These are phyloP conservation scores for Alternaria novae-zelandiae DNA, from an alignment of 2,329 filamentous ascomycete species.

Conservation along the genomic window DNA sequence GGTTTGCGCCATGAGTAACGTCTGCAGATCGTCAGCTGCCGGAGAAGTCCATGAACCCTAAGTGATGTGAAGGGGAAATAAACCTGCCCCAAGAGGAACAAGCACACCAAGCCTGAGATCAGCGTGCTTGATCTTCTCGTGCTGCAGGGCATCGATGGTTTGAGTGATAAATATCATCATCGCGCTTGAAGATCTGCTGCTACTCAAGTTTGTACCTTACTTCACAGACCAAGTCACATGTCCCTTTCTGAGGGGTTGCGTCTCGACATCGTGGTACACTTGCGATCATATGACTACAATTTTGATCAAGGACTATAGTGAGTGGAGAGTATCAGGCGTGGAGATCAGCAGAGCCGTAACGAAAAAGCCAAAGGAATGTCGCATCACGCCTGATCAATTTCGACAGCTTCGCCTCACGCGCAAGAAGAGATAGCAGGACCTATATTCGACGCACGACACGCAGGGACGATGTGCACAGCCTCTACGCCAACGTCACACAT, in stretches of 20 bases:
- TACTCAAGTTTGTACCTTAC: not conserved
- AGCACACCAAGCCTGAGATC: conserved; percentile 1
- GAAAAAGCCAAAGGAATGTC: not conserved
- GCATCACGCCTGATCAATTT: not conserved
- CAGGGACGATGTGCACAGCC: not conserved
- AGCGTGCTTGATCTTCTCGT: not conserved
- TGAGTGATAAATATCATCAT: not conserved
- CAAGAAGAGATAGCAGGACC: not conserved
- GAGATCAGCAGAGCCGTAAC: not conserved
- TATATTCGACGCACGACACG: not conserved
- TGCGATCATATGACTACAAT: not conserved
- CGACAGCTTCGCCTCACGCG: not conserved
- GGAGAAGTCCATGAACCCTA: not conserved
- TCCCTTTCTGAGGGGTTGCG: too few relatives aligned
- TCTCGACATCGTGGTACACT: not conserved
- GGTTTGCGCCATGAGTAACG: not conserved
- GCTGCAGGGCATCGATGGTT: not conserved
- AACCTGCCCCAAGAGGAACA: not conserved
- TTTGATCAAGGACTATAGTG: not conserved
- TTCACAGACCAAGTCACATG: not conserved
- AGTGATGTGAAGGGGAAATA: not conserved
- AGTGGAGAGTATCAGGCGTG: not conserved
- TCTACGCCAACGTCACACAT: not conserved
- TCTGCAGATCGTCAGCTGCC: not conserved
- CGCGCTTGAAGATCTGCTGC: not conserved